phyloP scores from a whole-genome alignment of 257 asterid genomes.

The Avicennia marina region DNA sequence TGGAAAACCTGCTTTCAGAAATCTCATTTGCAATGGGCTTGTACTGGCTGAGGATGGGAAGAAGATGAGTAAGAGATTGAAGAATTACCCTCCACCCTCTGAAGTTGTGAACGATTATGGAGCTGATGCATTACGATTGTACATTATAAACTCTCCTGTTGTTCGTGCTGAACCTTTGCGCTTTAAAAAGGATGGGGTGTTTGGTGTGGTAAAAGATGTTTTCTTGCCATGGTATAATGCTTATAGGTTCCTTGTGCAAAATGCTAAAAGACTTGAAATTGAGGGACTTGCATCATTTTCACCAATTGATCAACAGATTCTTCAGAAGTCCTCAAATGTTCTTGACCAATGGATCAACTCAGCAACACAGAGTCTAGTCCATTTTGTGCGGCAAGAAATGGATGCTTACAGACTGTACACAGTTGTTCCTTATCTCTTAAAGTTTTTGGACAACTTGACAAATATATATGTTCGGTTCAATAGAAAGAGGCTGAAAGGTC shows the following conservation, averaged over 20 bases:
- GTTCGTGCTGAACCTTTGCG: conserved; percentile 99
- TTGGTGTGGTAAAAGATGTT: conserved; percentile 84
- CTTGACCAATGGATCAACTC: conserved; percentile 97
- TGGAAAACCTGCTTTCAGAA: conserved; percentile 94
- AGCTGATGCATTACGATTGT: conserved; percentile 91
- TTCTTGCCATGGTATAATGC: conserved; percentile 99
- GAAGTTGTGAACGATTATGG: conserved; percentile 94
- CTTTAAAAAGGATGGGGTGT: conserved; percentile 89
- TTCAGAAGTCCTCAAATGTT: conserved; percentile 77
- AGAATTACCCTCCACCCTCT: conserved; percentile 91
- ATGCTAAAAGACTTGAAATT: conserved; percentile 86
- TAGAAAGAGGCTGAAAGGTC: conserved; percentile 92
- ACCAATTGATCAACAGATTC: conserved; percentile 63
- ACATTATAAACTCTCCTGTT: conserved; percentile 95
- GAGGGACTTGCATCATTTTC: conserved; percentile 80
- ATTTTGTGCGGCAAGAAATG: conserved; percentile 94
- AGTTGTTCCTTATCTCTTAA: conserved; percentile 87
- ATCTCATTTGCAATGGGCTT: conserved; percentile 97
- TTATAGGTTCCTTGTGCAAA: conserved; percentile 96
- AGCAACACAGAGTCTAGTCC: conserved; percentile 90
- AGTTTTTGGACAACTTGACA: conserved; percentile 85
- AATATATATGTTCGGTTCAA: conserved; percentile 92
- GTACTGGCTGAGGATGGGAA: conserved; percentile 97
- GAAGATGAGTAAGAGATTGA: conserved; percentile 95
- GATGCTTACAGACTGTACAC: conserved; percentile 91